These are phyloP conservation scores for Primulina tabacum DNA, from an alignment of 257 asterid genomes.

Conservation along the genomic window DNA sequence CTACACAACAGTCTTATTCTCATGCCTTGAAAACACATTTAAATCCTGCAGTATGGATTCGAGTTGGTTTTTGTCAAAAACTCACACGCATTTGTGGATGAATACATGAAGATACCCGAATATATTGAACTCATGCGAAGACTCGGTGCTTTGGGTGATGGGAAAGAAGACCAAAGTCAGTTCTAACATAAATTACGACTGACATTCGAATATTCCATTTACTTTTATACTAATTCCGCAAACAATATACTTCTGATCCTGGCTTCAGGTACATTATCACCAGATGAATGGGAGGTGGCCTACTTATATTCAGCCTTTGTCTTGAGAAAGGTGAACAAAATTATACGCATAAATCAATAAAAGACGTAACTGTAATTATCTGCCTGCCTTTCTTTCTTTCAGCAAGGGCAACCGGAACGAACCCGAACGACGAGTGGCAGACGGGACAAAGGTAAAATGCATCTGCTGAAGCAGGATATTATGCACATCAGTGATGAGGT, in stretches of 20 bases:
- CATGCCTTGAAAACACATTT: neutral
- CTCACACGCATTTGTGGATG: constrained; percentile 77
- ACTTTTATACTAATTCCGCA: neutral
- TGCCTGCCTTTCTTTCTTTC: constrained; percentile 13
- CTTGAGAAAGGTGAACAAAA: constrained; percentile 59
- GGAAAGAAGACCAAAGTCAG: constrained; percentile 80
- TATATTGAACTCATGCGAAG: constrained; percentile 86
- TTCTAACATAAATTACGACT: constrained; percentile 2
- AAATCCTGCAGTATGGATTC: constrained; percentile 60
- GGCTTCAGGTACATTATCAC: constrained; percentile 72
- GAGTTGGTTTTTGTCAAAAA: constrained; percentile 86
- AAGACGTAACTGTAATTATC: neutral
- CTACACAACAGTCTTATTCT: constrained; percentile 18
- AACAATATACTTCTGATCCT: neutral
- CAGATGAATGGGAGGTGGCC: constrained; percentile 97
- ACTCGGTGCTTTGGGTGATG: constrained; percentile 93
- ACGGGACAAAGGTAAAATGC: constrained; percentile 78
- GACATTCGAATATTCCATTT: neutral
- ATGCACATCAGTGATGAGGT: constrained; percentile 35
- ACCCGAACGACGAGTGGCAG: constrained; percentile 29
- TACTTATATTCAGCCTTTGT: constrained; percentile 80
- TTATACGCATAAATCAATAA: neutral
- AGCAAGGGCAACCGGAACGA: constrained; percentile 72
- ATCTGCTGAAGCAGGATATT: constrained; percentile 60
- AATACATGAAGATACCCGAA: constrained; percentile 83